phyloP scores from a whole-genome alignment of 169 alveolate species.

The Cryptosporidium sp. region DNA sequence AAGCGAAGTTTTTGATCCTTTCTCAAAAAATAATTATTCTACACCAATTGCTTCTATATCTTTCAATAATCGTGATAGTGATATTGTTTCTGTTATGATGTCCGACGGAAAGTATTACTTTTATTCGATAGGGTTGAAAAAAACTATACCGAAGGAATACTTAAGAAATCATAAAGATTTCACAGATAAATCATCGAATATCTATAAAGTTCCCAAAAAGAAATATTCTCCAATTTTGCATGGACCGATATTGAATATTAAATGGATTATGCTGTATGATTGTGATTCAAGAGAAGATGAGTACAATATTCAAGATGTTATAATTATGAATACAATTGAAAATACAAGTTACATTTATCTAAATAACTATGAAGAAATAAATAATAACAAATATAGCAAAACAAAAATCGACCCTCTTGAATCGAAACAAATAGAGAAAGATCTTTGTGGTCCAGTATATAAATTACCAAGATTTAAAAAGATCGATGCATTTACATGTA shows the following conservation, averaged over 20 bases:
- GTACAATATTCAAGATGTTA: background rate
- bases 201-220: constrained; percentile 12
- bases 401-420: background rate
- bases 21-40: constrained; percentile 6
- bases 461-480: constrained; percentile 63
- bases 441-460: constrained; percentile 71
- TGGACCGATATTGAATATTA: constrained; percentile 37
- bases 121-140: constrained; percentile 30
- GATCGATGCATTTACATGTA: constrained; percentile 7
- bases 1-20: background rate
- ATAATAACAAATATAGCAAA: background rate
- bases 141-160: constrained; percentile 5
- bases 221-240: constrained; percentile 48
- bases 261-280: constrained; percentile 5
- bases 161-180: background rate
- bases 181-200: background rate
- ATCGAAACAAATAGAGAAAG: background rate
- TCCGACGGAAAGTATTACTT: constrained; percentile 63
- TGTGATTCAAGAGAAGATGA: background rate
- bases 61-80: constrained; percentile 40
- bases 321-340: constrained; percentile 18
- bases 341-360: background rate
- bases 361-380: background rate
- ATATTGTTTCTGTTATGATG: constrained; percentile 33
- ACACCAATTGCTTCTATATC: constrained; percentile 54